Conservation (phyloP, 306 rosid species). For the Rubus parviflorus region DNA sequence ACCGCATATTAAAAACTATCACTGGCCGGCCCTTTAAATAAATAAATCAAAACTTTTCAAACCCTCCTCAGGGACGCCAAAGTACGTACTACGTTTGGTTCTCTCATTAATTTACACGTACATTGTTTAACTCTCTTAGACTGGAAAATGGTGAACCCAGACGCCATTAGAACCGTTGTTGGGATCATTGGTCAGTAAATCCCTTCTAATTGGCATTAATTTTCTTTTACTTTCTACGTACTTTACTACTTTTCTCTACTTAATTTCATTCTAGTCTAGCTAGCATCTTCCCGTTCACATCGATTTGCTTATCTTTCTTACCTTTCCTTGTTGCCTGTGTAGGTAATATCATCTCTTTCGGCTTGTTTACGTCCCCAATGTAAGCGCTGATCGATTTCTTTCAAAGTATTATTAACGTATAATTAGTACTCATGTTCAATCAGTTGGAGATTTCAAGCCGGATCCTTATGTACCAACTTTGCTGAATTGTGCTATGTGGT, state of each 20-base stretch:
- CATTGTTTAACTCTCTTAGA: neutral
- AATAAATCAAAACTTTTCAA: neutral
- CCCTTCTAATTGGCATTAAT: no score
- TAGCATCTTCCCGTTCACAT: neutral
- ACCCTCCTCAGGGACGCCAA: neutral
- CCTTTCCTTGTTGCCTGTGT: slow-evolving; percentile 25
- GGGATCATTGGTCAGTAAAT: slow-evolving; percentile 54
- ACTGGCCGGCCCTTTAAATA: no score
- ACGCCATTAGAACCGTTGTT: slow-evolving; percentile 25
- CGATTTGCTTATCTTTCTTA: neutral
- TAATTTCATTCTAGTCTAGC: neutral
- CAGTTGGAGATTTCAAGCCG: slow-evolving; percentile 68
- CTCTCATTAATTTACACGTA: neutral
- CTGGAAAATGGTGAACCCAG: slow-evolving; percentile 20
- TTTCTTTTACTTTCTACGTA: neutral
- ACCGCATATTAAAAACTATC: no score
- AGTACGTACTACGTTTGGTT: neutral
- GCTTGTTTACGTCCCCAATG: slow-evolving; percentile 66
- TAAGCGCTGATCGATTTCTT: slow-evolving; percentile 24
- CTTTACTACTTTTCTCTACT: neutral
- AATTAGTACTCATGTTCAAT: neutral
- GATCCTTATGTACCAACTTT: slow-evolving; percentile 59
- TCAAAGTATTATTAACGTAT: neutral
- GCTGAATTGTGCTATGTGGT: slow-evolving; percentile 63
- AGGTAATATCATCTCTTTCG: slow-evolving; percentile 77